Evolutionary conservation across 108 stramenopile genomes (phyloP).

Genomic region (Tribonema minus): DNA sequence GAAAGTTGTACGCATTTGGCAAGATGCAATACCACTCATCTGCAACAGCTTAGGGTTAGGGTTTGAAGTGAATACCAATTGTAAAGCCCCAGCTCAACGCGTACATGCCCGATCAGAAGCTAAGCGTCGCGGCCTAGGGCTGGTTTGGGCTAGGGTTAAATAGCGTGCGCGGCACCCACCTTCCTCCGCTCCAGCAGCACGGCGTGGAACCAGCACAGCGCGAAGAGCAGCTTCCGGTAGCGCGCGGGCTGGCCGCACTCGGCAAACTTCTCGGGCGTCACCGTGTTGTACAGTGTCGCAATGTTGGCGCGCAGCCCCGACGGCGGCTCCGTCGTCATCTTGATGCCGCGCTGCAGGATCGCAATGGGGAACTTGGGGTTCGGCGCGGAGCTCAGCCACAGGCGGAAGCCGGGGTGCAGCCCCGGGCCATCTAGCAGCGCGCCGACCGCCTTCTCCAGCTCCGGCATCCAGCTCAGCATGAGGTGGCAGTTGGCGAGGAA

Average conservation of each 20-base stretch:
- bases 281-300: slow-evolving; percentile 60
- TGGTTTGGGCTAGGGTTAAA: too few species aligned
- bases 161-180: neutral
- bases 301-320: slow-evolving; percentile 61
- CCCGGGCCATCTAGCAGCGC: neutral
- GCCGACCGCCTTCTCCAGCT: slow-evolving; percentile 61
- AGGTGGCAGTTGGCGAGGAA: slow-evolving; percentile 67
- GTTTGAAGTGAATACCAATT: too few species aligned
- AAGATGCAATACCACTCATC: too few species aligned
- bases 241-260: slow-evolving; percentile 39
- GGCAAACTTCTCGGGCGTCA: slow-evolving; percentile 53
- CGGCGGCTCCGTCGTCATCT: slow-evolving; percentile 69
- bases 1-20: too few species aligned
- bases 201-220: slow-evolving; percentile 68
- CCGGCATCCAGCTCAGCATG: slow-evolving; percentile 65
- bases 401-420: slow-evolving; percentile 54
- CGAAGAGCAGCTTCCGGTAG: slow-evolving; percentile 62
- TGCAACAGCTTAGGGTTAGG: too few species aligned
- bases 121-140: too few species aligned
- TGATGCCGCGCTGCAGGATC: slow-evolving; percentile 60
- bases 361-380: slow-evolving; percentile 64
- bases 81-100: too few species aligned
- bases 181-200: slow-evolving; percentile 64
- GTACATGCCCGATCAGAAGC: too few species aligned
- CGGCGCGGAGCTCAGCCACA: slow-evolving; percentile 63